These are phyloP conservation scores for Phytophthora europaea DNA, from an alignment of 352 stramenopile genomes.

Conservation along the genomic window DNA sequence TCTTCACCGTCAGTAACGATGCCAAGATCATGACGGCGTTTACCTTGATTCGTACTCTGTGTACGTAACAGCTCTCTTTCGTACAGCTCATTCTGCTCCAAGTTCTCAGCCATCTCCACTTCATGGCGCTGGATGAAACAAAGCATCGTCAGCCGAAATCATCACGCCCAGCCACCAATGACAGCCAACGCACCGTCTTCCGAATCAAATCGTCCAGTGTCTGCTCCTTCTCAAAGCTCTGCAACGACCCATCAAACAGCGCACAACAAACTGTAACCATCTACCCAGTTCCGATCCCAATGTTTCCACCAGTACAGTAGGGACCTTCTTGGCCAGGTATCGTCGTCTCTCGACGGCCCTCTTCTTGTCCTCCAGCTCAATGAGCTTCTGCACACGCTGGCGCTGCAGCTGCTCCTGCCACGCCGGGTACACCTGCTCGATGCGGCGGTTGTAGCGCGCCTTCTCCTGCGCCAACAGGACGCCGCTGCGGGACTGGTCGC, in stretches of 20 bases:
- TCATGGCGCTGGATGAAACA: constrained; percentile 61
- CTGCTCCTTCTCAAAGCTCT: constrained; percentile 89
- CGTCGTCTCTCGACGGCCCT: constrained; percentile 70
- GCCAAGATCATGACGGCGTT: background rate
- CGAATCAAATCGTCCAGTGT: constrained; percentile 73
- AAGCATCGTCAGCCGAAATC: background rate
- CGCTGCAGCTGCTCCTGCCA: constrained; percentile 79
- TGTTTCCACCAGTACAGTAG: background rate
- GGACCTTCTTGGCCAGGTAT: constrained; percentile 79
- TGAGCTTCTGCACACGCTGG: constrained; percentile 62
- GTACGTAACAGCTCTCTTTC: constrained; percentile 70
- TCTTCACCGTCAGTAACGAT: background rate
- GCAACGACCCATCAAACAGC: background rate
- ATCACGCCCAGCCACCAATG: background rate
- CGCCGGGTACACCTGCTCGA: constrained; percentile 75
- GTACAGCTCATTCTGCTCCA: constrained; percentile 82
- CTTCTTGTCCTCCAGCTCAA: constrained; percentile 81
- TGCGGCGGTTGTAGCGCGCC: constrained; percentile 59
- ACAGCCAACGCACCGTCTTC: constrained; percentile 56
- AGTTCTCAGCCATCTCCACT: constrained; percentile 74
- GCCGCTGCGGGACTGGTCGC: constrained; percentile 52
- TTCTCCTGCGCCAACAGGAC: constrained; percentile 72
- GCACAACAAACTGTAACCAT: background rate
- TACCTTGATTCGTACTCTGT: constrained; percentile 64
- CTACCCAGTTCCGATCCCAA: background rate